Evolutionary conservation across 306 rosid species (phyloP).

Genomic region (Cicer bijugum): DNA sequence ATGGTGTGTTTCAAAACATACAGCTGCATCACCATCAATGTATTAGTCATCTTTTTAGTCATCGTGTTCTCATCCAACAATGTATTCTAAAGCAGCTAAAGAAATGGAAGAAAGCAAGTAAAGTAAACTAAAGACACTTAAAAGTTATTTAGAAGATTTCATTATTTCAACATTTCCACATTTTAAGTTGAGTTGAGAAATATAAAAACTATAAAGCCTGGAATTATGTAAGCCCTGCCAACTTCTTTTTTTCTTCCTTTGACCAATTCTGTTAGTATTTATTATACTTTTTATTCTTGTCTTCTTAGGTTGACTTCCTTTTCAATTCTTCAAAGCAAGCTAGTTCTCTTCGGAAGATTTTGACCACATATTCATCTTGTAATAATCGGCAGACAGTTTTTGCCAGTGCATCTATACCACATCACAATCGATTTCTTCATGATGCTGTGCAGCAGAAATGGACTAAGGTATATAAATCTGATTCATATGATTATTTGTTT

Average conservation of each 20-base stretch:
- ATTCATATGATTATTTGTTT: slow-evolving; percentile 44
- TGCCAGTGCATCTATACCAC: slow-evolving; percentile 97
- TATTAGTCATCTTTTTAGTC: slow-evolving; percentile 21
- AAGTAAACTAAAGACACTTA: slow-evolving; percentile 9
- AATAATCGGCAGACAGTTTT: slow-evolving; percentile 81
- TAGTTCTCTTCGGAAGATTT: slow-evolving; percentile 78
- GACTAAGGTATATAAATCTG: slow-evolving; percentile 72
- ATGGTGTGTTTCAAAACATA: slow-evolving; percentile 21
- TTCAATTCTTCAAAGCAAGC: slow-evolving; percentile 88
- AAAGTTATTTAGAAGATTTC: background rate
- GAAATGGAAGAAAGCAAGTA: slow-evolving; percentile 18
- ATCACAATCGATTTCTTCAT: slow-evolving; percentile 78
- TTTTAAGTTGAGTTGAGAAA: slow-evolving; percentile 14
- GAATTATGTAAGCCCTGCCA: slow-evolving; percentile 13
- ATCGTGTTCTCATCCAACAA: background rate
- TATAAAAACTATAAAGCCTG: slow-evolving; percentile 30
- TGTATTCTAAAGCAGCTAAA: background rate
- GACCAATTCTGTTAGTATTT: slow-evolving; percentile 34
- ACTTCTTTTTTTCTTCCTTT: slow-evolving; percentile 11
- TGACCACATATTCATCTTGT: slow-evolving; percentile 79
- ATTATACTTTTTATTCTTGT: slow-evolving; percentile 27
- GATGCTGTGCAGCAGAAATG: slow-evolving; percentile 95
- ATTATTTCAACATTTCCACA: slow-evolving; percentile 29
- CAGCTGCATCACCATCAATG: slow-evolving; percentile 18
- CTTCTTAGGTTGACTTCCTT: slow-evolving; percentile 86